phyloP scores from a whole-genome alignment of 345 rosid species.

The Populus deltoides region DNA sequence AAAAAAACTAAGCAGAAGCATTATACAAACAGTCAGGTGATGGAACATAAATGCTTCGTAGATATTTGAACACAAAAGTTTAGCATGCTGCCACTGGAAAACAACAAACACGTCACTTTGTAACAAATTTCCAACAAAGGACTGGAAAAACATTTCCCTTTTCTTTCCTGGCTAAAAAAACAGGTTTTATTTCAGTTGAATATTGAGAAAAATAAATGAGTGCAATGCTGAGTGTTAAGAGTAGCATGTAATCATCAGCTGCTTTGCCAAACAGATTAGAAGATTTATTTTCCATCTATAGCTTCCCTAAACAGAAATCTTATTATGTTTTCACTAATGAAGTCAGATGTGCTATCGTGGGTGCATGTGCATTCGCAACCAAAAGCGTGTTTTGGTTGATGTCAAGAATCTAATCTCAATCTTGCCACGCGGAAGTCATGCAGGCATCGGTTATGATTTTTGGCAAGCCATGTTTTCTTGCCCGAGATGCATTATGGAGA shows the following conservation, averaged over 20 bases:
- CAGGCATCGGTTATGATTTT: background rate
- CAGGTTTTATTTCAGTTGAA: background rate
- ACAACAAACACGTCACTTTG: background rate
- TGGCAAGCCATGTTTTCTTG: background rate
- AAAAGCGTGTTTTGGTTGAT: background rate
- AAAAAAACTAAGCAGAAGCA: background rate
- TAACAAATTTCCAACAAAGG: background rate
- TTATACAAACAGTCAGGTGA: too few relatives aligned
- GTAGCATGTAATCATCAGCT: background rate
- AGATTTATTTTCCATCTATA: background rate
- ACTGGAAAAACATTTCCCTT: background rate
- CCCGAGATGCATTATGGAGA: background rate
- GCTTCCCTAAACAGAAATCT: background rate
- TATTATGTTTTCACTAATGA: background rate
- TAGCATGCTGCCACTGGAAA: background rate
- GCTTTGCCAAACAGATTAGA: background rate
- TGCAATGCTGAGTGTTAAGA: background rate
- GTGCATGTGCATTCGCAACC: background rate
- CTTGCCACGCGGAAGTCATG: background rate
- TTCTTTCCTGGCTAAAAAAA: background rate
- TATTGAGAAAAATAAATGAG: background rate
- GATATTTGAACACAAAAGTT: background rate
- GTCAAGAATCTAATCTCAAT: background rate
- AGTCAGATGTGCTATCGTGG: background rate
- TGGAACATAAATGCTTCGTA: background rate